Evolutionary conservation across 2,329 filamentous ascomycete species (phyloP).

Genomic region (Aspergillus ochraceus): DNA sequence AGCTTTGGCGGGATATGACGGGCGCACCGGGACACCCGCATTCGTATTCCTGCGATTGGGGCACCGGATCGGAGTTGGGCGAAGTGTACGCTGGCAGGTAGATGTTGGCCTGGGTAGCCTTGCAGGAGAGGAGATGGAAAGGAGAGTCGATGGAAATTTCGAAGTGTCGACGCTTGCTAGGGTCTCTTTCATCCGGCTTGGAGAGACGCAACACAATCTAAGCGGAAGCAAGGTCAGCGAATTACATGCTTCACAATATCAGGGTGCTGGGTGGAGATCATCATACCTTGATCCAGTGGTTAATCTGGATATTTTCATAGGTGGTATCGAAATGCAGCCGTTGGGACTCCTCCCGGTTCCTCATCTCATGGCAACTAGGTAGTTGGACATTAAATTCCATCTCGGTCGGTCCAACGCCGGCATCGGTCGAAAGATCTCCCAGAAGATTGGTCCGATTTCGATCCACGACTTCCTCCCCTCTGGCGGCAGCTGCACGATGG

Average conservation of each 20-base stretch:
- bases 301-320: slow-evolving; percentile 90
- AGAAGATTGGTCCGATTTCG: slow-evolving; percentile 68
- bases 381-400: slow-evolving; percentile 93
- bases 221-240: slow-evolving; percentile 15
- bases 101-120: slow-evolving; percentile 88
- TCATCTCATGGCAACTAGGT: slow-evolving; percentile 83
- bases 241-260: not conserved
- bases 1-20: slow-evolving; percentile 30
- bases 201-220: slow-evolving; percentile 92
- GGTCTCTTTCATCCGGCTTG: slow-evolving; percentile 75
- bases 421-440: slow-evolving; percentile 75
- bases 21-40: slow-evolving; percentile 70
- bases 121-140: slow-evolving; percentile 89
- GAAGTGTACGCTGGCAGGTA: slow-evolving; percentile 77
- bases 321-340: slow-evolving; percentile 86
- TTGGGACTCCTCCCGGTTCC: slow-evolving; percentile 64
- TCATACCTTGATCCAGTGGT: slow-evolving; percentile 90
- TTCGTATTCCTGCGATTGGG: slow-evolving; percentile 57
- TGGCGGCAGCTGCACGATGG: slow-evolving; percentile 56
- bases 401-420: slow-evolving; percentile 81
- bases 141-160: slow-evolving; percentile 97
- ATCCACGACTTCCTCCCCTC: slow-evolving; percentile 56
- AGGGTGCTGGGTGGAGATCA: not conserved
- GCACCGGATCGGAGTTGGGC: slow-evolving; percentile 51
- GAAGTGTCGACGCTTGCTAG: slow-evolving; percentile 79